Evolutionary conservation across 441 rosid species (phyloP), one percentile per base, ranked within the genome.

Genomic region (Syzygium syzygioides): DNA sequence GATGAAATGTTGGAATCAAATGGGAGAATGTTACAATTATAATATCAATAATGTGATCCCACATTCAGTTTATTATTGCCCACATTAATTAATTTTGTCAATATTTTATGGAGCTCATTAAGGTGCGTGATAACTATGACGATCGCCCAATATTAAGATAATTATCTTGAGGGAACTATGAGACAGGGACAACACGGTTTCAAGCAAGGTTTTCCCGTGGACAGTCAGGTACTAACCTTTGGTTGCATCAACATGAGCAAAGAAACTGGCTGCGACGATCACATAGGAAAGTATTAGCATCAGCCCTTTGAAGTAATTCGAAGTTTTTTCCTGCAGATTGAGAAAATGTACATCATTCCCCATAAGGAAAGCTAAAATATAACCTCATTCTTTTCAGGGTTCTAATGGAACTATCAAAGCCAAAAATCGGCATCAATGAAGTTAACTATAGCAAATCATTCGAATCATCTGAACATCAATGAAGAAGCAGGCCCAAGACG

Each of bases 211-310:
- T 19, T 86, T 54, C 37, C 37, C 23, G 10, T 18, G 54, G 86
- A 91, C 91, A 88, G 45, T 50, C 30, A 10, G 2, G 64, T 8
- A 28, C 37, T 30, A 66, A 93, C 95, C 91, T 8, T 89, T 71
- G 1, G 52, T 34, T 87, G 94, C 92, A 94, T 98, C 99, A 91
- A 91, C 96, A 87, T 98, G 99, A 87, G 97, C 99, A 91, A 95
- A 98, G 99, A 98, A 98, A 94, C 98, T 98, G 30, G 98, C 99
- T 71, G 98, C 97, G 4, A 98, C 98, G 62, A 98, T 98, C 89
- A 98, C 91, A 92, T 98, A 98, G 90, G 98, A 98, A 90, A 98
- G 98, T 90, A 97, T 95, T 87, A 98, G 96, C 99, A 97, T 98
- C 79, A 98, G 91, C 79, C 99, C 99, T 92, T 97, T 98, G 60